Evolutionary conservation across 495 filamentous ascomycete genomes (phyloP), one percentile per base, ranked within the genome.

Genomic region (Trichoderma reesei): DNA sequence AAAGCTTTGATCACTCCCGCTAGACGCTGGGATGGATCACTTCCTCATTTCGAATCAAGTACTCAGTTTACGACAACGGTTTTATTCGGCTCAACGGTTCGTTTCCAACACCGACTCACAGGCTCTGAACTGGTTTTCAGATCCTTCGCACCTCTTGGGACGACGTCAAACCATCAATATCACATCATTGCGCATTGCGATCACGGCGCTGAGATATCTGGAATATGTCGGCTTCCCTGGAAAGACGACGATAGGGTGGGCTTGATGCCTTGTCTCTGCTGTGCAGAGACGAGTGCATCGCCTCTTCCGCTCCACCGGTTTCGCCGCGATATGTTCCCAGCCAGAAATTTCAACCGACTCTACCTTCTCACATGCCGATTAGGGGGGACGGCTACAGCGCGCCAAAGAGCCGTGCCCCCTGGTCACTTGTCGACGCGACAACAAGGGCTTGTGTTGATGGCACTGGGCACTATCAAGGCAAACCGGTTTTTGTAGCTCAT

Each of bases 401-500:
- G 26, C 26, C 51, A 31, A 7, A 9, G 51, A 56, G 20, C 14
- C 20, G 3, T 33, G 14, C 31, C 48, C 7, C 13, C 9, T 6
- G 20, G 48, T 31, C 51, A 11, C 10, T 56, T 3, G 1, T 14
- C 10, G n/a, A 18, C 51, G 2, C 11, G 11, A 5, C 31, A 46
- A 46, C 16, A n/a, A 46, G 3, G 11, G 10, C 51, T 31, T 31
- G 20, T 56, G 31, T 8, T 13, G 51, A 33, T 10, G 20, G 51
- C 20, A n/a, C 51, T 56, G 51, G 11, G 20, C 1, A 31, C 31
- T 31, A 14, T n/a, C 18, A 8, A 34, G 51, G 51, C 26, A 31
- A 56, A 56, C 20, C 9, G 41, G 20, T 48, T 48, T n/a, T 56
- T 56, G 51, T 56, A 56, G 51, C 51, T 56, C 51, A 56, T 56